Base-by-base conservation (phyloP, 495 filamentous ascomycete genomes). In the Aspergillus leporis region DNA sequence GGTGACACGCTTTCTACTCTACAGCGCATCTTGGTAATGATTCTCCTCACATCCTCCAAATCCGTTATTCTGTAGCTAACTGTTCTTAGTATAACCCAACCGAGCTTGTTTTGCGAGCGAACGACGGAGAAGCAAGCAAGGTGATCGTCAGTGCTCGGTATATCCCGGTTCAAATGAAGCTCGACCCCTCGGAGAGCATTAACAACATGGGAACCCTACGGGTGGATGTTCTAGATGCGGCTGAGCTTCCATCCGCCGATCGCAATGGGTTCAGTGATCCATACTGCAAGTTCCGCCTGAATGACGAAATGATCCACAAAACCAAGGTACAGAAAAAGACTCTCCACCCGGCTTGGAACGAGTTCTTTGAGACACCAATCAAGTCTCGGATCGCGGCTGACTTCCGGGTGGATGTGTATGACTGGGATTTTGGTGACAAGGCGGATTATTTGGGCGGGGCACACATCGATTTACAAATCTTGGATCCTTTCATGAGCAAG, bases 291-390 rank as follows among this genome's bases (percentile, higher is more conserved):
- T 98, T 99, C 72, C 84, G 87, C 60, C 79, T 98, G 51, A 90
- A 92, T 67, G 93, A 87, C 41, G 86, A 92, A 66, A 87, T 90
- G 34, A 80, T 99, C 16, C 89, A 87, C 82, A 98, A 98, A 78
- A 95, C 92, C 38, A 91, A 96, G 72, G 85, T 87, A 4, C 89
- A 93, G 68, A 97, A 98, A 85, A 99, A 98, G 82, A 97, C 93
- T 0, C 81, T 98, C 12, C 87, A 93, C 61, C 94, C 94, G 9
- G 83, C 86, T 0, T 99, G 94, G 94, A 97, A 97, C 65, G 95
- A 99, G 66, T 88, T 84, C 67, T 98, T 98, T 68, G 94, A 97
- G 66, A 81, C 89, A 5, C 80, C 87, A 4, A 74, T 99, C 65
- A 85, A 87, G 41, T 93, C 90, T 4, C 78, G 94, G 34, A 96